phyloP scores from a whole-genome alignment of 768 basidiomycete genomes.

The Phanerochaete carnosa region DNA sequence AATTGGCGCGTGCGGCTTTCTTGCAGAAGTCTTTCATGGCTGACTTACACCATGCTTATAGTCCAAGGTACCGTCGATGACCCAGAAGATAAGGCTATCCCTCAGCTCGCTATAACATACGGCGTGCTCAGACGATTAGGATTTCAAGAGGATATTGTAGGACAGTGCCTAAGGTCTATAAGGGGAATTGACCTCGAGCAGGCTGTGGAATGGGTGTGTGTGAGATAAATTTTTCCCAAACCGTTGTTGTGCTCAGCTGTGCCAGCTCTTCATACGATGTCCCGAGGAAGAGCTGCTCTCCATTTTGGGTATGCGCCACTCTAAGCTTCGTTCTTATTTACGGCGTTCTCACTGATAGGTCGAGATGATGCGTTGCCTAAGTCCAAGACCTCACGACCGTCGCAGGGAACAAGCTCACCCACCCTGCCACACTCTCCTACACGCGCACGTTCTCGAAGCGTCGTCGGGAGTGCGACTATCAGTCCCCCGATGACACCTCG shows the following conservation, averaged over 20 bases:
- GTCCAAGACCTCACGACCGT: background rate
- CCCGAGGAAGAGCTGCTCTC: conserved; percentile 44
- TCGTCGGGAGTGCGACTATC: background rate
- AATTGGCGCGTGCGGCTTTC: background rate
- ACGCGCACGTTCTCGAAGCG: background rate
- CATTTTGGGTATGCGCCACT: background rate
- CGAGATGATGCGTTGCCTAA: background rate
- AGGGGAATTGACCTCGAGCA: conserved; percentile 77
- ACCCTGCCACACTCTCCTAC: background rate
- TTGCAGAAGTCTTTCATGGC: background rate
- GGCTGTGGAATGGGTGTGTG: conserved; percentile 84
- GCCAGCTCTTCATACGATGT: conserved; percentile 65
- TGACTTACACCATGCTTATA: background rate
- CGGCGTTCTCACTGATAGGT: background rate
- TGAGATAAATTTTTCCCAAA: background rate
- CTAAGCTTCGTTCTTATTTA: background rate
- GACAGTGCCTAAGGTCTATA: conserved; percentile 66
- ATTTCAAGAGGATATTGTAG: conserved; percentile 64
- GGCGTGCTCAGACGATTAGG: conserved; percentile 78
- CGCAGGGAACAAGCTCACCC: background rate
- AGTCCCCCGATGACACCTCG: background rate
- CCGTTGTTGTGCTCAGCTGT: background rate
- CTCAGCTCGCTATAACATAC: conserved; percentile 74
- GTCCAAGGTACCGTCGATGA: conserved; percentile 39
- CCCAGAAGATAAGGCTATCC: conserved; percentile 66